phyloP scores from a whole-genome alignment of 2,329 filamentous ascomycete genomes.

The Trichoderma sp. region DNA sequence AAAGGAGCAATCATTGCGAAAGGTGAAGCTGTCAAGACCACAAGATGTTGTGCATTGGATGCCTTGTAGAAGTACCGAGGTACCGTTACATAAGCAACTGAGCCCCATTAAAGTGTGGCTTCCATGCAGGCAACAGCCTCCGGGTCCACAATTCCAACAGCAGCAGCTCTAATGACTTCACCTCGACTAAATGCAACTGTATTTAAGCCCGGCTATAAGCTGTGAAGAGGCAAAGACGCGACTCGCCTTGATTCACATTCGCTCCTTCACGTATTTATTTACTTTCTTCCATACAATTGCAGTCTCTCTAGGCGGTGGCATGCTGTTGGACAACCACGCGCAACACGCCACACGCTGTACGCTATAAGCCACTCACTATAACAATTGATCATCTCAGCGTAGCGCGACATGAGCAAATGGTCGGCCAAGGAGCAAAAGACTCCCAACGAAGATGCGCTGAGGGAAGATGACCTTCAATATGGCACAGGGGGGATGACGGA shows the following conservation, averaged over 20 bases:
- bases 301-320: not conserved
- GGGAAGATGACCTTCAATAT: slow-evolving; percentile 55
- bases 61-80: not conserved
- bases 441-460: slow-evolving; percentile 42
- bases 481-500: slow-evolving; percentile 38
- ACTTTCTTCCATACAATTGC: not conserved
- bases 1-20: not conserved
- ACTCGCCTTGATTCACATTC: not conserved
- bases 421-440: slow-evolving; percentile 8
- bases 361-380: not conserved
- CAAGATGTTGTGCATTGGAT: not conserved
- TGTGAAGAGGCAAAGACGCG: not conserved
- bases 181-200: not conserved
- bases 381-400: not conserved
- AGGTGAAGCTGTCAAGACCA: not conserved
- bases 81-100: not conserved
- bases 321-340: not conserved
- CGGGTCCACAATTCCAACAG: not conserved
- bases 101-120: not conserved
- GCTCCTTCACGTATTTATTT: not conserved
- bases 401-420: slow-evolving; percentile 19
- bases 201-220: not conserved
- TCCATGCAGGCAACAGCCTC: slow-evolving; percentile 9
- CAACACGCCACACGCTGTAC: not conserved
- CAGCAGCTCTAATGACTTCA: not conserved